Conservation (phyloP, 495 filamentous ascomycete species). For the Wilcoxina mikolae region DNA sequence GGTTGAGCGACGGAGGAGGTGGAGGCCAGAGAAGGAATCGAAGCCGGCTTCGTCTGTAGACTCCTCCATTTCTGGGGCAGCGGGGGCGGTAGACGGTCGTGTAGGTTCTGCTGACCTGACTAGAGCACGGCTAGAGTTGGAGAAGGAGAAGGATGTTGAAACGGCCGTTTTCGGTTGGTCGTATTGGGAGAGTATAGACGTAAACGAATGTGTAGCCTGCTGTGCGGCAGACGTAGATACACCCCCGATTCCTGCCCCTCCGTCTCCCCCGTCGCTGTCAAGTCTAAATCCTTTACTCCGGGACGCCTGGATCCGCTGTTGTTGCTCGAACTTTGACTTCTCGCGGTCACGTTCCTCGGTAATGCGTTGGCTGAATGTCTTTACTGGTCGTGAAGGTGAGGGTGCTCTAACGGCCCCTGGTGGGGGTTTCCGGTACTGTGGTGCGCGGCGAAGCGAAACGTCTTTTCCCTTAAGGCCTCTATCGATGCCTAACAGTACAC, state of each 20-base stretch:
- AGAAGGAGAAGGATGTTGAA: not conserved
- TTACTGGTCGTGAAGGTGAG: conserved; percentile 17
- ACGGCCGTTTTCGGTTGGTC: not conserved
- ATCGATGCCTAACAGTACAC: conserved; percentile 75
- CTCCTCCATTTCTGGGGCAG: conserved; percentile 27
- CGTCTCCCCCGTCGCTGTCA: conserved; percentile 20
- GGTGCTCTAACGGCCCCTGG: conserved; percentile 9
- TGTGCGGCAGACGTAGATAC: not conserved
- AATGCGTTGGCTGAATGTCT: conserved; percentile 69
- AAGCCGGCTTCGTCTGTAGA: conserved; percentile 40
- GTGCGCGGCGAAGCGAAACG: conserved; percentile 67
- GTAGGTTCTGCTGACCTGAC: not conserved
- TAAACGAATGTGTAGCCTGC: conserved; percentile 9
- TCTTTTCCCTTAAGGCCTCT: conserved; percentile 70
- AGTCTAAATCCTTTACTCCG: conserved; percentile 62
- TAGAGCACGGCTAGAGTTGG: not conserved
- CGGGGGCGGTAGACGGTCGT: conserved; percentile 9
- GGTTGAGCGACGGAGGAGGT: conserved; percentile 74
- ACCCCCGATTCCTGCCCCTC: not conserved
- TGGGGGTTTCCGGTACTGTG: conserved; percentile 28
- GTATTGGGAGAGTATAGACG: not conserved
- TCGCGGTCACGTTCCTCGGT: conserved; percentile 50
- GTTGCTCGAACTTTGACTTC: conserved; percentile 39
- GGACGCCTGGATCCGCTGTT: conserved; percentile 38
- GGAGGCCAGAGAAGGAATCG: conserved; percentile 71